Evolutionary conservation across 345 rosid species (phyloP).

Genomic region (Eucalyptus curtisii): DNA sequence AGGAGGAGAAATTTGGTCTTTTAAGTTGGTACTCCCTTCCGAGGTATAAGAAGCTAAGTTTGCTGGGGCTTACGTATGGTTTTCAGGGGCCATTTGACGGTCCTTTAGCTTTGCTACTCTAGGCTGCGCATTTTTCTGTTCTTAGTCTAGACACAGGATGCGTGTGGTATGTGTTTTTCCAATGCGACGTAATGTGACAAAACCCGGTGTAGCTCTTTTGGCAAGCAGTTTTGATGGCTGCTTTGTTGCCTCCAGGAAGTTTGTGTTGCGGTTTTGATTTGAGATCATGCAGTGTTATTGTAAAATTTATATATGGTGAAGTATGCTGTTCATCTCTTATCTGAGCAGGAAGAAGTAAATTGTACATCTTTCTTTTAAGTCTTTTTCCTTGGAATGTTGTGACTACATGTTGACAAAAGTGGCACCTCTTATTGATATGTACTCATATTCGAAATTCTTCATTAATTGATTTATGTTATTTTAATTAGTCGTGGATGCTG

Average conservation of each 20-base stretch:
- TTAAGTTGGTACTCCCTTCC: neutral
- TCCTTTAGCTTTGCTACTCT: neutral
- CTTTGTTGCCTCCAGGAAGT: neutral
- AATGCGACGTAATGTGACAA: neutral
- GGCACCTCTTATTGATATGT: neutral
- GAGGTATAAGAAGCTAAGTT: neutral
- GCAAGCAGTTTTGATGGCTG: neutral
- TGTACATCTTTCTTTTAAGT: neutral
- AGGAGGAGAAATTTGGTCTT: neutral
- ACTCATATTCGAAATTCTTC: neutral
- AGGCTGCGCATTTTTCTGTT: neutral
- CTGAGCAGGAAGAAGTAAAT: neutral
- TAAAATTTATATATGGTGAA: neutral
- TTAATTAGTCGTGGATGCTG: neutral
- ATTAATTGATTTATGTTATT: neutral
- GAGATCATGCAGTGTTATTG: neutral
- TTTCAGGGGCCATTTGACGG: neutral
- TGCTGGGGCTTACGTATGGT: neutral
- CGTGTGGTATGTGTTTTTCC: neutral
- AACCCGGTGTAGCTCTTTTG: neutral
- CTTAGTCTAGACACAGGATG: neutral
- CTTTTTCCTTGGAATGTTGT: neutral
- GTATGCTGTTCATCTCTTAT: neutral
- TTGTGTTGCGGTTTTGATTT: neutral
- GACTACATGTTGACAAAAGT: neutral